Conservation (phyloP, 495 filamentous ascomycete genomes). For the Annulohypoxylon maeteangense region DNA sequence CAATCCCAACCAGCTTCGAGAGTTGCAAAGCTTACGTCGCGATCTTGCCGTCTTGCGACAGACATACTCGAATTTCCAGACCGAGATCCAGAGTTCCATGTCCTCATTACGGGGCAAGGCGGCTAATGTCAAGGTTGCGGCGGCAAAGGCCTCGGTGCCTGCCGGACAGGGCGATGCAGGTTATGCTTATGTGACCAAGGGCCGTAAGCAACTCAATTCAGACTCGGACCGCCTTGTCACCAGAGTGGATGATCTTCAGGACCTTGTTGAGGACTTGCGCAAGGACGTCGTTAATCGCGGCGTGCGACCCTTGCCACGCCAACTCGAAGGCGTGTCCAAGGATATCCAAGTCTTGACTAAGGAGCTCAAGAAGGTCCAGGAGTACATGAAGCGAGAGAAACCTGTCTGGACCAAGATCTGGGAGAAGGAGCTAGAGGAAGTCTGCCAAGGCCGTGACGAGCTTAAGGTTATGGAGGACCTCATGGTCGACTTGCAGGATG, state of each 20-base stretch:
- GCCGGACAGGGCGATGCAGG: constrained; percentile 76
- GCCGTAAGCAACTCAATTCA: constrained; percentile 82
- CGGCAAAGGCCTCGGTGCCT: constrained; percentile 71
- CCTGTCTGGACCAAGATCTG: constrained; percentile 98
- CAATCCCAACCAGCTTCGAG: constrained; percentile 67
- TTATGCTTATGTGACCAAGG: constrained; percentile 81
- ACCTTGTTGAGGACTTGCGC: constrained; percentile 93
- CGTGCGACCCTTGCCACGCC: constrained; percentile 89
- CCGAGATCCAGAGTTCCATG: constrained; percentile 91
- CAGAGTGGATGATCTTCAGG: constrained; percentile 94
- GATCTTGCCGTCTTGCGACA: constrained; percentile 94
- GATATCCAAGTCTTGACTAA: constrained; percentile 82
- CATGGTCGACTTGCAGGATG: constrained; percentile 88
- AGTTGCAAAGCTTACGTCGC: constrained; percentile 83
- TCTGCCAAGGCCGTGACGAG: constrained; percentile 94
- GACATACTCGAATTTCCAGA: constrained; percentile 89
- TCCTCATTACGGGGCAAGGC: constrained; percentile 81
- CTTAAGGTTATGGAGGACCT: constrained; percentile 95
- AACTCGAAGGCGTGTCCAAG: constrained; percentile 86
- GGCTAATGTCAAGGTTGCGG: constrained; percentile 77
- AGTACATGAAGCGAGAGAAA: constrained; percentile 89
- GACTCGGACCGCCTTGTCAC: constrained; percentile 89
- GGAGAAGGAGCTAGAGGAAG: constrained; percentile 93
- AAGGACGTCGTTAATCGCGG: constrained; percentile 96
- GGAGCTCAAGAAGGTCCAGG: constrained; percentile 95